These are phyloP conservation scores for Gossypium raimondii DNA, from an alignment of 345 rosid species.

Conservation along the genomic window DNA sequence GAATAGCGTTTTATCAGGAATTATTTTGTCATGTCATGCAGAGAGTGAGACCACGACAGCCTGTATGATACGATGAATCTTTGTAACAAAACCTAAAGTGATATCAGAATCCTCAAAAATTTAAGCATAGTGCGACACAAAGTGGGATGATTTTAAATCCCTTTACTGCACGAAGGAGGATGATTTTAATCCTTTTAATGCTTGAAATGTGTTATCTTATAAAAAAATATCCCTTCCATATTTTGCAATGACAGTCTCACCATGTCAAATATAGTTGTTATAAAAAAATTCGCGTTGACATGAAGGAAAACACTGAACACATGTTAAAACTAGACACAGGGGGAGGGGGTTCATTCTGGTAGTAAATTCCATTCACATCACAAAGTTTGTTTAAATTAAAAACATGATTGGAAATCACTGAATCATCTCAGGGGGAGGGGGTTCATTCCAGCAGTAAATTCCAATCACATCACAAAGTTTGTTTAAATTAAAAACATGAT, in stretches of 20 bases:
- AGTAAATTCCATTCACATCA: not conserved
- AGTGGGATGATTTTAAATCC: not conserved
- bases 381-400: not conserved
- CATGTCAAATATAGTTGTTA: not conserved
- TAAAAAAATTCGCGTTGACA: not conserved
- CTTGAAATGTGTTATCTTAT: conserved; percentile 1
- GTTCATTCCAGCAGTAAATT: conserved; percentile 6
- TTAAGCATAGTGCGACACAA: not conserved
- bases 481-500: not conserved
- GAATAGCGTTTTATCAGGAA: not conserved
- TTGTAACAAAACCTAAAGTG: not conserved
- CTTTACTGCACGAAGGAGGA: not conserved
- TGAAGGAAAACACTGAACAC: not conserved
- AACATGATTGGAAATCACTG: conserved; percentile 16
- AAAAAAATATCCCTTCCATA: not conserved
- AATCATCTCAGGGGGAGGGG: not conserved
- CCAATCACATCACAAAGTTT: not conserved
- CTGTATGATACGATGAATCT: not conserved
- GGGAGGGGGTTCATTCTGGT: not conserved
- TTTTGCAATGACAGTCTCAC: not conserved
- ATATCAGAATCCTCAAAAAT: not conserved
- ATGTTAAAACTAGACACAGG: not conserved
- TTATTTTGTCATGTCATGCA: not conserved
- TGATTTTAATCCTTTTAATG: not conserved
- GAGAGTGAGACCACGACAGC: not conserved